These are phyloP conservation scores for Claviceps fusiformis DNA, from an alignment of 2,329 filamentous ascomycete species.

Conservation along the genomic window DNA sequence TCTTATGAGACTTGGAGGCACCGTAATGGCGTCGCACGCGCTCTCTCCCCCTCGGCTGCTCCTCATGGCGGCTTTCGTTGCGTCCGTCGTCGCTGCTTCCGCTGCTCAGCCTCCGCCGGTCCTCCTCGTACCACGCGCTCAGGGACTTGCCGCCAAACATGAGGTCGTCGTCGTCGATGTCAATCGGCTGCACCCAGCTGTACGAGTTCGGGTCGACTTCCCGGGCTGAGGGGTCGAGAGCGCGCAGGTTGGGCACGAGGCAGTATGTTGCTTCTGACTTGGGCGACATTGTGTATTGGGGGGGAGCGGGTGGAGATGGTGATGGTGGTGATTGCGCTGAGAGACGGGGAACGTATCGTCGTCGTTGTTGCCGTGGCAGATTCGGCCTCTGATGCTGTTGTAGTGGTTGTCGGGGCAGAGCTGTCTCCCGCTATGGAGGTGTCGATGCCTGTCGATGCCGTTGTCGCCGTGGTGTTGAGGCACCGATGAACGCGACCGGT, in stretches of 20 bases:
- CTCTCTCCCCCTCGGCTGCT: conserved; percentile 8
- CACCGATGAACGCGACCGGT: too few relatives aligned
- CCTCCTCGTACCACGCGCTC: conserved; percentile 46
- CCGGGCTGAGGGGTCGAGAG: conserved; percentile 18
- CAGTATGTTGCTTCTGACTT: conserved; percentile 15
- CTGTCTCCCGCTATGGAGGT: too few relatives aligned
- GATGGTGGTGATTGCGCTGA: neutral
- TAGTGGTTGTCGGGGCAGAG: neutral
- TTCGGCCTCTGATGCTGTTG: neutral
- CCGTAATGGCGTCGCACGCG: conserved; percentile 15
- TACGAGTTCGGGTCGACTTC: conserved; percentile 22
- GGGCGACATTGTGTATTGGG: conserved; percentile 8
- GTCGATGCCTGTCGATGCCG: neutral
- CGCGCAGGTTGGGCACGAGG: conserved; percentile 19
- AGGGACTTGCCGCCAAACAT: conserved; percentile 48
- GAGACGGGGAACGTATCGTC: neutral
- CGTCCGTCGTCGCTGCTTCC: conserved; percentile 19
- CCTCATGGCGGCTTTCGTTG: conserved; percentile 20
- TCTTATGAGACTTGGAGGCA: neutral
- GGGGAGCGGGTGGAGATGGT: neutral
- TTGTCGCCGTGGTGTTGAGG: too few relatives aligned
- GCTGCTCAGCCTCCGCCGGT: conserved; percentile 21
- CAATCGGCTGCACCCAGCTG: conserved; percentile 38
- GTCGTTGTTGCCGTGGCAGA: neutral
- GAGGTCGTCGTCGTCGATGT: conserved; percentile 48